Percentiles rank a stretch among this genome's conserved stretches.
phyloP scores from a whole-genome alignment of 495 filamentous ascomycete species.

The Trichoderma orchidacearum region DNA sequence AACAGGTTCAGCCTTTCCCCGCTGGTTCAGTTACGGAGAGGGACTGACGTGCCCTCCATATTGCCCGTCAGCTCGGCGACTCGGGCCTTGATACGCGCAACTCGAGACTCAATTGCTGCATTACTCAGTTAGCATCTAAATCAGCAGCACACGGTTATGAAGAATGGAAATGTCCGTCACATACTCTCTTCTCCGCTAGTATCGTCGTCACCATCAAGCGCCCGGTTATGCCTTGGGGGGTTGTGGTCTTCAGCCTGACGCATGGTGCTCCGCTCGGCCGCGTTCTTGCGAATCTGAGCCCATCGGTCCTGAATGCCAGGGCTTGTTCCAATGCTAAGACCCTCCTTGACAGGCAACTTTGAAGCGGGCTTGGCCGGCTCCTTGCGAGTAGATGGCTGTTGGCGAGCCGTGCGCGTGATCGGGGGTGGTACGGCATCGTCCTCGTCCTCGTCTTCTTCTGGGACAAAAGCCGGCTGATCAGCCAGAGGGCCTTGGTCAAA shows the following conservation, averaged over 20 bases:
- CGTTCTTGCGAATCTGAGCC: conserved; percentile 93
- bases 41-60: conserved; percentile 36
- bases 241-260: conserved; percentile 52
- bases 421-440: conserved; percentile 28
- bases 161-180: conserved; percentile 16
- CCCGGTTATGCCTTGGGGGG: conserved; percentile 34
- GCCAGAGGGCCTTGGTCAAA: conserved; percentile 84
- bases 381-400: neutral
- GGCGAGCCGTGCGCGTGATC: conserved; percentile 18
- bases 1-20: neutral
- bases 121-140: conserved; percentile 13
- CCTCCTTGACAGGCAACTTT: conserved; percentile 3
- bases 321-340: conserved; percentile 17
- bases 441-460: conserved; percentile 44
- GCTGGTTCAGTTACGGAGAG: neutral
- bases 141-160: neutral
- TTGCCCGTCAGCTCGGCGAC: conserved; percentile 88
- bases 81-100: conserved; percentile 93
- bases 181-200: conserved; percentile 94
- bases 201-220: conserved; percentile 57
- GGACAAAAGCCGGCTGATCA: conserved; percentile 77
- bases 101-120: conserved; percentile 83
- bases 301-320: conserved; percentile 53
- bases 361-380: neutral
- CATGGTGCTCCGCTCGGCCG: conserved; percentile 58